phyloP scores from a whole-genome alignment of 495 filamentous ascomycete species.

The Penicillium coffeae region DNA sequence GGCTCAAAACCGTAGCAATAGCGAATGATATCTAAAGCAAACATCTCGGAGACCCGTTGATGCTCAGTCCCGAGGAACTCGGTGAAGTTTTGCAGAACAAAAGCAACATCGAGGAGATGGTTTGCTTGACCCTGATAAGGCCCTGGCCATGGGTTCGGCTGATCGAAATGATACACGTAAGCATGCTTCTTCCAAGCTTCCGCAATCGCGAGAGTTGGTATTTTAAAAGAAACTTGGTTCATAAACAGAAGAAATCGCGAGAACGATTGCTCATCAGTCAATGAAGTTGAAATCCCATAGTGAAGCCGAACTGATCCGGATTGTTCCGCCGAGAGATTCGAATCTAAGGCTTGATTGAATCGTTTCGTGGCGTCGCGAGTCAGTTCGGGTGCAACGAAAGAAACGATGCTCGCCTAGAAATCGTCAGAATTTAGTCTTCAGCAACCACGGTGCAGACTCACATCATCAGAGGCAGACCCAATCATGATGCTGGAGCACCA shows the following conservation, averaged over 20 bases:
- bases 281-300: too few species aligned
- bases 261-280: slow-evolving; percentile 33
- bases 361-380: too few species aligned
- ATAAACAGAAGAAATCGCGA: slow-evolving; percentile 30
- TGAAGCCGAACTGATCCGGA: slow-evolving; percentile 21
- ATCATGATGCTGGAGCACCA: too few species aligned
- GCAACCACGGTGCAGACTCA: too few species aligned
- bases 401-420: too few species aligned
- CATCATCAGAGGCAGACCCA: too few species aligned
- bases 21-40: too few species aligned
- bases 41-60: too few species aligned
- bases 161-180: slow-evolving; percentile 49
- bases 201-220: slow-evolving; percentile 31
- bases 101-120: slow-evolving; percentile 45
- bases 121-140: slow-evolving; percentile 34
- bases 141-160: slow-evolving; percentile 46
- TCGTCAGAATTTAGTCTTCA: too few species aligned
- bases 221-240: slow-evolving; percentile 38
- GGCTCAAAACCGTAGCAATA: too few species aligned
- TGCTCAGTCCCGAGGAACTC: slow-evolving; percentile 32
- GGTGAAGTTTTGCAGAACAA: slow-evolving; percentile 43
- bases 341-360: too few species aligned
- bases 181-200: slow-evolving; percentile 34
- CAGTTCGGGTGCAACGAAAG: too few species aligned
- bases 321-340: slow-evolving; percentile 19